Base-by-base conservation (phyloP, 805 yeast genomes). In the Jamesozyma lodderae region DNA sequence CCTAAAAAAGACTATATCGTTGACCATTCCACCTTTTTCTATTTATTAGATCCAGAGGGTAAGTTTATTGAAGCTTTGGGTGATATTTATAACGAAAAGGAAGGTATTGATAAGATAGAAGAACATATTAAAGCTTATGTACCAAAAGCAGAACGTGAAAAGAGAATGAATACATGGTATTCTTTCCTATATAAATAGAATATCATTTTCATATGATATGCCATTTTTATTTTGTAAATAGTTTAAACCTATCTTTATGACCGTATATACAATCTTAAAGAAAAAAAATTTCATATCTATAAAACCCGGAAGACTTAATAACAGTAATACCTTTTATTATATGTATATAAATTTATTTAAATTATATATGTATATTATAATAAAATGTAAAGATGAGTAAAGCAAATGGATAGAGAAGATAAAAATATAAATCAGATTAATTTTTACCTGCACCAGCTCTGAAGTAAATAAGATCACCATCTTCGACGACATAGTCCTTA, bases 21-120 rank as follows among this genome's bases (percentile, higher is more conserved):
- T 25, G 98, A 90, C 57, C 98, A 90, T 63, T 88, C 96, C 4
- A 90, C 92, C 41, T 90, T 88, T 74, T 88, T 88, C 64, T 90
- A 92, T 57, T 68, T 90, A 49, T 87, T 92, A 95, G 97, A 92
- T 58, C 88, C 95, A 15, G 96, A 92, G 59, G 98, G 97, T 33
- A 77, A 84, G 55, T 90, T 86, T 54, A 82, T 90, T 38, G 96
- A 92, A 59, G 97, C 92, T 6, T 69, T 90, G 48, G 98, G 97
- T 39, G 79, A 95, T 60, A 87, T 88, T 53, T 85, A 81, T 51
- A 81, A 77, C 37, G 88, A 86, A 18, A 70, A 70, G 20, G 79
- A 79, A 44, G 95, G 92, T 16, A 77, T 79, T 10, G 77, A 72
- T 27, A 82, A 83, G 62, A 83, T 92, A 49, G 71, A 73, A 48